Conservation (phyloP, 257 asterid genomes). For the Capsicum baccatum region DNA sequence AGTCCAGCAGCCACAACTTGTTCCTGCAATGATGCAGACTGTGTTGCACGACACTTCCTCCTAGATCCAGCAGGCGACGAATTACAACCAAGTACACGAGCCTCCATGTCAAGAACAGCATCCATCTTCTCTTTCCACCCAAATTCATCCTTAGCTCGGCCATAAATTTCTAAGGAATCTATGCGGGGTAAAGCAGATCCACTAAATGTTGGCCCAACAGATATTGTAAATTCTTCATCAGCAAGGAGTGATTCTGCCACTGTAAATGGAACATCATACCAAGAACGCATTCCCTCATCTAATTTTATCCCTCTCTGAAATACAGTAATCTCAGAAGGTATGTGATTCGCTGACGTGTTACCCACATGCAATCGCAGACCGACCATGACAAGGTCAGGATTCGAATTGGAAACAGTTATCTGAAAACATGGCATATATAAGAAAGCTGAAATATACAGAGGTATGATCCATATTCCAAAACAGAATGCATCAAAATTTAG, state of each 20-base stretch:
- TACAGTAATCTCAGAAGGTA: slow-evolving; percentile 83
- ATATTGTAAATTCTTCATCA: slow-evolving; percentile 85
- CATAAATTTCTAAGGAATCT: slow-evolving; percentile 94
- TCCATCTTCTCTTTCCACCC: slow-evolving; percentile 99
- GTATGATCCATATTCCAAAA: slow-evolving; percentile 10
- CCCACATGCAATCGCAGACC: slow-evolving; percentile 96
- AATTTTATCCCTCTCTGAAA: slow-evolving; percentile 88
- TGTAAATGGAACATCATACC: slow-evolving; percentile 98
- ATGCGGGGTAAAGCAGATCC: slow-evolving; percentile 89
- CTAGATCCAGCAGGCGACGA: slow-evolving; percentile 69
- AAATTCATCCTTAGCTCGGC: slow-evolving; percentile 97
- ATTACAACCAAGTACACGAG: slow-evolving; percentile 74
- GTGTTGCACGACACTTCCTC: slow-evolving; percentile 67
- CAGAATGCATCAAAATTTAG: neutral
- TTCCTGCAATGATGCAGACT: slow-evolving; percentile 83
- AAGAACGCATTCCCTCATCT: slow-evolving; percentile 98
- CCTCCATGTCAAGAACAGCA: slow-evolving; percentile 93
- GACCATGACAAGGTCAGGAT: slow-evolving; percentile 98
- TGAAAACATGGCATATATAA: slow-evolving; percentile 38
- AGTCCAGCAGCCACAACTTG: slow-evolving; percentile 96
- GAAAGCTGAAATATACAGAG: neutral
- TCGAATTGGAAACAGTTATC: slow-evolving; percentile 89
- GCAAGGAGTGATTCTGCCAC: slow-evolving; percentile 98
- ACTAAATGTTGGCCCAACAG: slow-evolving; percentile 82
- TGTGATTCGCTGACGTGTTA: slow-evolving; percentile 82